phyloP scores from a whole-genome alignment of 2,329 filamentous ascomycete genomes.

The Fonsecaea erecta region DNA sequence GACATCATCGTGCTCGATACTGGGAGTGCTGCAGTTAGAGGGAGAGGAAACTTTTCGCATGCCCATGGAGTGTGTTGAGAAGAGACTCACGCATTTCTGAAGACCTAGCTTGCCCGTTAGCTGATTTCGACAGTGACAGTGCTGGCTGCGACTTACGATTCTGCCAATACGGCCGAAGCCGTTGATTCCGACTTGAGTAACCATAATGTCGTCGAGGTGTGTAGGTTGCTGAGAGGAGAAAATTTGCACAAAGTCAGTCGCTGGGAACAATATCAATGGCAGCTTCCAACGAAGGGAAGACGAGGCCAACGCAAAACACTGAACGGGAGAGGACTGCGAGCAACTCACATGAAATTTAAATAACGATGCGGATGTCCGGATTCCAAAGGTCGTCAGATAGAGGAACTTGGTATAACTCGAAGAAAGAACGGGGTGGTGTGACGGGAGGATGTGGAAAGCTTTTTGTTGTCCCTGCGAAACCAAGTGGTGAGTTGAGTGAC shows the following conservation, averaged over 20 bases:
- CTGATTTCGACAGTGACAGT: constrained; percentile 15
- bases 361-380: constrained; percentile 9
- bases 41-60: constrained; percentile 32
- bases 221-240: constrained; percentile 14
- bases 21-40: constrained; percentile 41
- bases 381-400: constrained; percentile 5
- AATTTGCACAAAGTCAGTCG: constrained; percentile 24
- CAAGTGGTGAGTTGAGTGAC: constrained; percentile 31
- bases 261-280: not conserved
- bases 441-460: constrained; percentile 32
- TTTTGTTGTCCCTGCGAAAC: constrained; percentile 28
- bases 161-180: constrained; percentile 99
- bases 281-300: constrained; percentile 18
- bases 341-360: constrained; percentile 18
- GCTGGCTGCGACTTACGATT: constrained; percentile 62
- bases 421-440: constrained; percentile 28
- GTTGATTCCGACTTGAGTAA: constrained; percentile 92
- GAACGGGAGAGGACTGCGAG: not conserved
- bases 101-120: constrained; percentile 62
- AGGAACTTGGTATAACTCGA: constrained; percentile 21
- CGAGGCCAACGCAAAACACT: constrained; percentile 4
- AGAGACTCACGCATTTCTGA: constrained; percentile 84
- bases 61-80: constrained; percentile 34
- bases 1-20: constrained; percentile 83
- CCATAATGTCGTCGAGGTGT: constrained; percentile 50